phyloP scores from a whole-genome alignment of 257 asterid genomes.

The Agastache rugosa region DNA sequence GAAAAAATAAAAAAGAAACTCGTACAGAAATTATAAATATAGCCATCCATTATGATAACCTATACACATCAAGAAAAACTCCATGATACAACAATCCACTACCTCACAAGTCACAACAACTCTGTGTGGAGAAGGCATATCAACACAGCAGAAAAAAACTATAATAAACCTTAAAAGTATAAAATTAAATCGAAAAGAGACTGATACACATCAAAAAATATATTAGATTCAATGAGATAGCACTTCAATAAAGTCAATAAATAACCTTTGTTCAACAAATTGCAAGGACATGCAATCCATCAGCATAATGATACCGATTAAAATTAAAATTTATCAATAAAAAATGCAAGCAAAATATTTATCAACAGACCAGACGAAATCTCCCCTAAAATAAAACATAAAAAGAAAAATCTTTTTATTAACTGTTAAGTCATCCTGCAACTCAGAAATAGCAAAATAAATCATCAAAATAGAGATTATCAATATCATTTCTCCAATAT shows the following conservation, averaged over 20 bases:
- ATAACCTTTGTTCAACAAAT: background rate
- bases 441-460: no score
- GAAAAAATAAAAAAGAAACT: background rate
- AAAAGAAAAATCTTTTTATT: background rate
- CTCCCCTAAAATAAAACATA: no score
- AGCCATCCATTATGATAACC: background rate
- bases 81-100: background rate
- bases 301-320: background rate
- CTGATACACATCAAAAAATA: background rate
- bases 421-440: background rate
- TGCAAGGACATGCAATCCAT: background rate
- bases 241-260: background rate
- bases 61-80: background rate
- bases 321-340: background rate
- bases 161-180: background rate
- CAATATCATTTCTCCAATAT: background rate
- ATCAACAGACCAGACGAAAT: conserved; percentile 1
- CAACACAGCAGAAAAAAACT: background rate
- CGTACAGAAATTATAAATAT: background rate
- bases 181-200: no score
- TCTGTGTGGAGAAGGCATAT: background rate
- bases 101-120: background rate
- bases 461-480: no score
- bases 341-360: background rate
- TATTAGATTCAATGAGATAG: background rate